A percentile compares a stretch with the other conserved stretches of the same genome.
Evolutionary conservation across 345 rosid species (phyloP).

Genomic region (Boechera retrofracta): DNA sequence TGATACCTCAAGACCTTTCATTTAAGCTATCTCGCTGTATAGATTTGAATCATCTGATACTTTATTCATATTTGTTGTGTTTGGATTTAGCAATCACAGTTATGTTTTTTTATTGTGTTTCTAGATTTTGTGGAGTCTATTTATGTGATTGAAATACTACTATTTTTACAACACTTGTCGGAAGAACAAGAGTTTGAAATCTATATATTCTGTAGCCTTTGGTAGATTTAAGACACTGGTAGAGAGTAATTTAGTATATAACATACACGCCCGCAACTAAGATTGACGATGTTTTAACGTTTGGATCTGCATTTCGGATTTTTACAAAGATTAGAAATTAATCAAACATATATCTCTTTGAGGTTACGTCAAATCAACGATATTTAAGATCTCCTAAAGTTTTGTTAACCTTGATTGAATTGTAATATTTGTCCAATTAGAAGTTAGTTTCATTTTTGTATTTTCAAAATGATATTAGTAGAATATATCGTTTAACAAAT

Average conservation of each 20-base stretch:
- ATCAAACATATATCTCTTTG: too few relatives aligned
- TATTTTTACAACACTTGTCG: background rate
- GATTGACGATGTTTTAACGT: background rate
- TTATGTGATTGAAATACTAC: constrained; percentile 21
- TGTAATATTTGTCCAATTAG: too few relatives aligned
- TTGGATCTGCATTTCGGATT: background rate
- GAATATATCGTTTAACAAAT: too few relatives aligned
- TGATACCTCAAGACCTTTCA: constrained; percentile 28
- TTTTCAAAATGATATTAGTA: background rate
- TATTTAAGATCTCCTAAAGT: too few relatives aligned
- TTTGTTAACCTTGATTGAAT: too few relatives aligned
- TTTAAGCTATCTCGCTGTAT: constrained; percentile 12
- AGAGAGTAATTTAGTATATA: background rate
- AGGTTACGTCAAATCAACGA: too few relatives aligned
- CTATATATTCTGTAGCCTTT: background rate
- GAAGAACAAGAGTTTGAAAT: background rate
- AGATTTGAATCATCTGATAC: constrained; percentile 20
- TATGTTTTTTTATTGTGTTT: background rate
- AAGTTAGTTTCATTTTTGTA: too few relatives aligned
- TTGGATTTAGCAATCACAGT: background rate
- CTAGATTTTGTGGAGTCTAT: background rate
- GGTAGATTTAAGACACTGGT: background rate
- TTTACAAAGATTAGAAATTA: too few relatives aligned
- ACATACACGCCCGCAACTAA: background rate
- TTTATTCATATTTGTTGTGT: background rate